Percentiles rank a stretch among this genome's conserved stretches.
Conservation (phyloP, 169 alveolate species). For the Besnoitia besnoiti region DNA sequence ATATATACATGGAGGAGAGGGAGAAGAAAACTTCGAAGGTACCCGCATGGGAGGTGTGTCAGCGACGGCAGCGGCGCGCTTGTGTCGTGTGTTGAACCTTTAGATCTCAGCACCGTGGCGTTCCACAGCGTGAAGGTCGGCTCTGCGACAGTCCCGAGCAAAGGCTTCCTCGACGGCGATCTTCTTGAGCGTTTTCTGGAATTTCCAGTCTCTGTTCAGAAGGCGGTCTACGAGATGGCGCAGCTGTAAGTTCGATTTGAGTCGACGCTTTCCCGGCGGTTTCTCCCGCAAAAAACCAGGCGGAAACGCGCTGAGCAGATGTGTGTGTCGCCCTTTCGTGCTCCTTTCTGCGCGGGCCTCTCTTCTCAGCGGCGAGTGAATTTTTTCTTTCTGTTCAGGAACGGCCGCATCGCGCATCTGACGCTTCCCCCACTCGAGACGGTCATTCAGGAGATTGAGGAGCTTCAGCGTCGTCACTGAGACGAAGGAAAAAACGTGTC, state of each 20-base stretch:
- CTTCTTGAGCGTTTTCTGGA: constrained; percentile 34
- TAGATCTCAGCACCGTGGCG: not conserved
- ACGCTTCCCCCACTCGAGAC: not conserved
- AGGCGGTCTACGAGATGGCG: constrained; percentile 40
- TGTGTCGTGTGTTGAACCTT: not conserved
- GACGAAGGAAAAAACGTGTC: too few species aligned
- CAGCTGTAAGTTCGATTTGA: not conserved
- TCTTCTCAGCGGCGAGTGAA: not conserved
- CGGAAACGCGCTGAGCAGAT: too few species aligned
- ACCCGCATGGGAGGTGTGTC: too few species aligned
- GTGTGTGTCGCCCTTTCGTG: not conserved
- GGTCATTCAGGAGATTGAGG: not conserved
- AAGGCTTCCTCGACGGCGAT: constrained; percentile 54
- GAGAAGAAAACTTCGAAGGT: too few species aligned
- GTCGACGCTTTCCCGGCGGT: not conserved
- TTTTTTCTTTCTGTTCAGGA: not conserved
- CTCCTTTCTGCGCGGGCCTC: not conserved
- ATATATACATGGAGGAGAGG: too few species aligned
- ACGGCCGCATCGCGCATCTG: not conserved
- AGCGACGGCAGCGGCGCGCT: too few species aligned
- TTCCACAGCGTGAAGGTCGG: constrained; percentile 31
- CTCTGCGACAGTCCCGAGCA: not conserved
- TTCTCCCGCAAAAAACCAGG: too few species aligned
- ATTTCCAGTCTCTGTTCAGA: constrained; percentile 26
- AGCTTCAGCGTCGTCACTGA: not conserved